Conservation (phyloP, 2,329 filamentous ascomycete species). For the Pochonia chlamydosporia region DNA sequence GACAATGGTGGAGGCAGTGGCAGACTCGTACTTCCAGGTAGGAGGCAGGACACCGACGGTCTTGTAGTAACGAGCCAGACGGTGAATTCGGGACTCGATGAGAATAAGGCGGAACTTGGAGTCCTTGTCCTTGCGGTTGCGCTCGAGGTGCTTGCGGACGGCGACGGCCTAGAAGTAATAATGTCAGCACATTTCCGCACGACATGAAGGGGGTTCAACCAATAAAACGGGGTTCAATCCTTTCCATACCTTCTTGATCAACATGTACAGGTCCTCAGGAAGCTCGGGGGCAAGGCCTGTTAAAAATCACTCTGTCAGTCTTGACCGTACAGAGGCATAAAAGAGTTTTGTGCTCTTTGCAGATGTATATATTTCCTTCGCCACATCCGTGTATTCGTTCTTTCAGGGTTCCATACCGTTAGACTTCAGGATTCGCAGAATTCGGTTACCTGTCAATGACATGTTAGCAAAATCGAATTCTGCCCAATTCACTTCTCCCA, state of each 20-base stretch:
- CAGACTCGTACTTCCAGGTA: conserved; percentile 98
- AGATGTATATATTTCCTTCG: conserved; percentile 21
- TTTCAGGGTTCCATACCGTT: conserved; percentile 67
- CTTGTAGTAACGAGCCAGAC: conserved; percentile 99
- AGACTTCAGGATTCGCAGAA: conserved; percentile 97
- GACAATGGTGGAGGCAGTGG: conserved; percentile 91
- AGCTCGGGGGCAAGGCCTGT: conserved; percentile 97
- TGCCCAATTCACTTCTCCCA: background rate
- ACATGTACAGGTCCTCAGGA: conserved; percentile 99
- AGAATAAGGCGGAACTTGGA: conserved; percentile 99
- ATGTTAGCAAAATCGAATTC: conserved; percentile 28
- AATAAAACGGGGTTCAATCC: background rate
- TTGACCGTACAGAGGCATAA: conserved; percentile 82
- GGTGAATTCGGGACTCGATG: conserved; percentile 99
- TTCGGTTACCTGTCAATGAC: conserved; percentile 84
- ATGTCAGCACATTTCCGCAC: conserved; percentile 15
- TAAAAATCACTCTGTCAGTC: conserved; percentile 89
- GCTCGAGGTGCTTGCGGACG: conserved; percentile 99
- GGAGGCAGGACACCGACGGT: conserved; percentile 78
- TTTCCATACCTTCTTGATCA: conserved; percentile 91
- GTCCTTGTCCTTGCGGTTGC: conserved; percentile 99
- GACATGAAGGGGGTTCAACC: background rate
- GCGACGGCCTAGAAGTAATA: conserved; percentile 67
- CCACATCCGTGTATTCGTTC: conserved; percentile 19
- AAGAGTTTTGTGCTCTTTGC: conserved; percentile 18